phyloP scores from a whole-genome alignment of 2,329 filamentous ascomycete genomes.

The Emergomyces pasteurianus region DNA sequence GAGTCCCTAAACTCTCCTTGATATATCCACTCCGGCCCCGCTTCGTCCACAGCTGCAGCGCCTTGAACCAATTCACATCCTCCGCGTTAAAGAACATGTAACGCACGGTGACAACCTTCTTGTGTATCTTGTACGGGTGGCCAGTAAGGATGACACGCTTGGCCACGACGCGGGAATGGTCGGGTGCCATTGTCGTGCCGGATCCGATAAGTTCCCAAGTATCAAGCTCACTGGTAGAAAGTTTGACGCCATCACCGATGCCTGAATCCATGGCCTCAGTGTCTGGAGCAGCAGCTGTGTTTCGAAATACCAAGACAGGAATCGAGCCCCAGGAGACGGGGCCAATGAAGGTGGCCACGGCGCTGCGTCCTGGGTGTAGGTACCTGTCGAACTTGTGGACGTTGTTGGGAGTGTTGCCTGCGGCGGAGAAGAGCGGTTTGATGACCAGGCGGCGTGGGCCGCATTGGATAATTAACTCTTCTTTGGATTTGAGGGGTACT shows the following conservation, averaged over 20 bases:
- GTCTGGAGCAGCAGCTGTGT: conserved; percentile 19
- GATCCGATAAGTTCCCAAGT: conserved; percentile 58
- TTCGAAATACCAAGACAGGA: conserved; percentile 78
- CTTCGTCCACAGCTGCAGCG: conserved; percentile 86
- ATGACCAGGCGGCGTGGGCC: conserved; percentile 77
- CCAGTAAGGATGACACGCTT: conserved; percentile 91
- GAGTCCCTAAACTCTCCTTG: conserved; percentile 88
- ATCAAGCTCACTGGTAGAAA: conserved; percentile 29
- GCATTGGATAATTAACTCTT: conserved; percentile 82
- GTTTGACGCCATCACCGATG: conserved; percentile 33
- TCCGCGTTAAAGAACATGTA: conserved; percentile 99
- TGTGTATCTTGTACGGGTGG: conserved; percentile 98
- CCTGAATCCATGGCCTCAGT: conserved; percentile 32
- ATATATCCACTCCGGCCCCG: conserved; percentile 78
- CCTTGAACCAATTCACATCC: conserved; percentile 97
- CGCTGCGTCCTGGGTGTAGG: conserved; percentile 79
- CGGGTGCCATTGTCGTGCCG: conserved; percentile 71
- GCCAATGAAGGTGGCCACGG: conserved; percentile 78
- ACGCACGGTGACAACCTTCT: conserved; percentile 87
- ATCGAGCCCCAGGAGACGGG: conserved; percentile 90
- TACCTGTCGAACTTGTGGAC: conserved; percentile 95
- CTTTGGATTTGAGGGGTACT: conserved; percentile 75
- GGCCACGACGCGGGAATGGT: conserved; percentile 66
- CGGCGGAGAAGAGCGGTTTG: conserved; percentile 80
- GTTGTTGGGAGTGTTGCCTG: conserved; percentile 86